Evolutionary conservation across 78 protist genomes (phyloP).

Genomic region (Dictyostelium firmibasis): DNA sequence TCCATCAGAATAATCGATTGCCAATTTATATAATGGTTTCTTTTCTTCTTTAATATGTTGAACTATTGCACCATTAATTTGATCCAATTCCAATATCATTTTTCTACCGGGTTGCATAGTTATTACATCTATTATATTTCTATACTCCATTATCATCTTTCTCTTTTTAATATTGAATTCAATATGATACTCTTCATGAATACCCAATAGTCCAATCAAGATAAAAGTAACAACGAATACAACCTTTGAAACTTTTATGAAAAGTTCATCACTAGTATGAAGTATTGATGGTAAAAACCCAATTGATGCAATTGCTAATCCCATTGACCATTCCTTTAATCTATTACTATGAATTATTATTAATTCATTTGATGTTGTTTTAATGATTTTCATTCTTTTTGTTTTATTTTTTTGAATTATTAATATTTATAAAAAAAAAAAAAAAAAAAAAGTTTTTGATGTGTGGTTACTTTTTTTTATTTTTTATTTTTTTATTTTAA

Average conservation of each 20-base stretch:
- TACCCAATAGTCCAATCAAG: conserved; percentile 29
- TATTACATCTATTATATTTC: conserved; percentile 31
- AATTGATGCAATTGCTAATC: conserved; percentile 11
- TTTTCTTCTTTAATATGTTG: conserved; percentile 17
- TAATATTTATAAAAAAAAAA: too few species aligned
- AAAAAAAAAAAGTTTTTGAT: too few species aligned
- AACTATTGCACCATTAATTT: background rate
- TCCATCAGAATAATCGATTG: background rate
- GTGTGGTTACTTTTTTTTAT: too few species aligned
- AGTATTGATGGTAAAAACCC: conserved; percentile 43
- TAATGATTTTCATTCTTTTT: background rate
- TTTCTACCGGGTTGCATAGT: conserved; percentile 6
- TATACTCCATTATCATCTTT: conserved; percentile 4
- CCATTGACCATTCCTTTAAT: conserved; percentile 52
- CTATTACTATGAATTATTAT: conserved; percentile 39
- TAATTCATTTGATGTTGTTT: conserved; percentile 26
- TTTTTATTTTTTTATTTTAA: too few species aligned
- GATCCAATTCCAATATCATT: conserved; percentile 18
- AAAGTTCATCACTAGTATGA: conserved; percentile 37
- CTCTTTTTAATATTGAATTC: background rate
- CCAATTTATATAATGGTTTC: conserved; percentile 14
- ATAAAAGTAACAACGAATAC: conserved; percentile 23
- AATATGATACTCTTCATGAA: conserved; percentile 32
- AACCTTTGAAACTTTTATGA: conserved; percentile 6
- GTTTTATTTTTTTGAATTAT: background rate